Evolutionary conservation across 1,284 basidiomycete genomes (phyloP).

Genomic region (Kalmanozyma brasiliensis): DNA sequence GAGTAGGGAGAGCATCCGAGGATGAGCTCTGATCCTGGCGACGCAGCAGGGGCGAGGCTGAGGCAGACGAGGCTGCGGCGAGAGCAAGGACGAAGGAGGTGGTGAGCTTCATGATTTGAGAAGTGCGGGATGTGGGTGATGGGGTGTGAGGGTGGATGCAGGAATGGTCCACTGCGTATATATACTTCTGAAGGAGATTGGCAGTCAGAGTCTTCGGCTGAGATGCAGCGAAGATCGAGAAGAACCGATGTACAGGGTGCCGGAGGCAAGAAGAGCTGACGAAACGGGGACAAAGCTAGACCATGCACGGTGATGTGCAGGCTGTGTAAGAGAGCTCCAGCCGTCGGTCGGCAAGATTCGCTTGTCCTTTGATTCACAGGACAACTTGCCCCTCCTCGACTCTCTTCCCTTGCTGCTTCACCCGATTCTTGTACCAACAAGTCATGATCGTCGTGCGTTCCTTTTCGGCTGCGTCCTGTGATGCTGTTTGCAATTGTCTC

Average conservation of each 20-base stretch:
- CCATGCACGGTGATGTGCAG: no score
- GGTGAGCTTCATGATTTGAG: constrained; percentile 34
- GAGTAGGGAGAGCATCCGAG: constrained; percentile 6
- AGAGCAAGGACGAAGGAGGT: constrained; percentile 33
- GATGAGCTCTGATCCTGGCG: constrained; percentile 12
- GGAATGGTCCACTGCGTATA: constrained; percentile 1
- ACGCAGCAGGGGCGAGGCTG: constrained; percentile 22
- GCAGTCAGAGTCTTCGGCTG: background rate
- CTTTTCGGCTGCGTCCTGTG: no score
- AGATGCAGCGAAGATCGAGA: constrained; percentile 14
- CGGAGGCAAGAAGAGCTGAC: background rate
- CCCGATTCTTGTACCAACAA: no score
- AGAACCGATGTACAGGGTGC: background rate
- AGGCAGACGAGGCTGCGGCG: constrained; percentile 27
- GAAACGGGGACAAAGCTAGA: background rate
- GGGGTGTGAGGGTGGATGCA: no score
- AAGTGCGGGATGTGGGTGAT: background rate
- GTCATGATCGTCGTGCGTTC: no score
- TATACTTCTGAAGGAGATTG: constrained; percentile 10
- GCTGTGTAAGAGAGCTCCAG: no score
- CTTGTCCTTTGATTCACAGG: no score
- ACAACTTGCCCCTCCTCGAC: no score
- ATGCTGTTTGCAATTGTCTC: no score
- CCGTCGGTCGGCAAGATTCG: no score
- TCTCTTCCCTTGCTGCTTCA: no score